A percentile compares a stretch with the other conserved stretches of the same genome.
Evolutionary conservation across 2,329 filamentous ascomycete species (phyloP).

Genomic region (Hymenoscyphus salicellus): DNA sequence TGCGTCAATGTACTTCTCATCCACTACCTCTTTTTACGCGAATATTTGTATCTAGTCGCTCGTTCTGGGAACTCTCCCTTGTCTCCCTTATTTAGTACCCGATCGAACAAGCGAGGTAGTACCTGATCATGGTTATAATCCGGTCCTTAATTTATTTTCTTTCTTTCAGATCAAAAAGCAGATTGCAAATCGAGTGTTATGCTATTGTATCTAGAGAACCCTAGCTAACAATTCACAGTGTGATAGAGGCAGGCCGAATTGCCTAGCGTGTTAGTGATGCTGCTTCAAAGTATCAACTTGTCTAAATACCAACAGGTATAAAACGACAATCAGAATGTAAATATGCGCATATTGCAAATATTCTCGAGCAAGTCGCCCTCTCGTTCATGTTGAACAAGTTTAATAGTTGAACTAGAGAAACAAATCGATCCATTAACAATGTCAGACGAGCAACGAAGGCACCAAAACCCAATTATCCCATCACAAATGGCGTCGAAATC

Average conservation of each 20-base stretch:
- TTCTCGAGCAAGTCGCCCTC: slow-evolving; percentile 61
- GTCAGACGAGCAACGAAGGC: slow-evolving; percentile 56
- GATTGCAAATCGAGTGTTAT: not conserved
- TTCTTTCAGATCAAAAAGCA: not conserved
- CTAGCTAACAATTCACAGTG: slow-evolving; percentile 49
- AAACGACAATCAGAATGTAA: slow-evolving; percentile 73
- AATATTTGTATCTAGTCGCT: not conserved
- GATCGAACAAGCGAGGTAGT: not conserved
- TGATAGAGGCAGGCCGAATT: slow-evolving; percentile 69
- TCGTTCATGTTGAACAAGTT: not conserved
- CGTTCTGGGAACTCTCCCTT: not conserved
- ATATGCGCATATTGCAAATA: slow-evolving; percentile 73
- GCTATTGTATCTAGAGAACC: not conserved
- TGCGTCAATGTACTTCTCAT: no score
- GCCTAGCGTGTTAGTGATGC: slow-evolving; percentile 57
- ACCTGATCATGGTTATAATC: not conserved
- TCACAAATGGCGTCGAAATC: slow-evolving; percentile 24
- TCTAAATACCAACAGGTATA: slow-evolving; percentile 51
- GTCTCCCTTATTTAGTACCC: not conserved
- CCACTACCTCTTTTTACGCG: no score
- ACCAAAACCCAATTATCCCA: slow-evolving; percentile 49
- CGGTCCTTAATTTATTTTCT: not conserved
- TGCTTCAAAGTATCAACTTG: not conserved
- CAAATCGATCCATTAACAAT: slow-evolving; percentile 51
- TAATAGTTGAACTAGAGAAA: slow-evolving; percentile 46